These are phyloP conservation scores for Apiospora malaysiana DNA, from an alignment of 2,329 filamentous ascomycete genomes.

Conservation along the genomic window DNA sequence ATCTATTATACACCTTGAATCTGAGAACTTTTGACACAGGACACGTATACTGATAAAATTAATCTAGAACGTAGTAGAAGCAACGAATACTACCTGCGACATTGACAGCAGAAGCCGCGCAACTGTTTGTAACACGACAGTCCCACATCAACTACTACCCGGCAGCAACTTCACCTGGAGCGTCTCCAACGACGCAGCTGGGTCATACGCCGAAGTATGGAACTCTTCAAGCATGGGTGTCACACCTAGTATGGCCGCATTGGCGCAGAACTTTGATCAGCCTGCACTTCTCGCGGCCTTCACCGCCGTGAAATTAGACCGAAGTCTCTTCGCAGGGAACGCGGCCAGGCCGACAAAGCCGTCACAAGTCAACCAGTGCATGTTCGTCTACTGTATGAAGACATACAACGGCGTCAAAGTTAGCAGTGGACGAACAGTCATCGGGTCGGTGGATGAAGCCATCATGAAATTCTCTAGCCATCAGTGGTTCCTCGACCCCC, in stretches of 20 bases:
- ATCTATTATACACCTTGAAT: not conserved
- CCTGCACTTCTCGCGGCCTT: not conserved
- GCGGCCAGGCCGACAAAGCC: not conserved
- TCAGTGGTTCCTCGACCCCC: conserved; percentile 2
- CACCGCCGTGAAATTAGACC: not conserved
- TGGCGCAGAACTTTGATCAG: not conserved
- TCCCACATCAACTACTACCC: not conserved
- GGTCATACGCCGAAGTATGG: not conserved
- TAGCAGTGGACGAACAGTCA: conserved; percentile 14
- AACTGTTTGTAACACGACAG: not conserved
- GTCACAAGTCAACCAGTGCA: conserved; percentile 22
- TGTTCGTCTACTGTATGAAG: conserved; percentile 25
- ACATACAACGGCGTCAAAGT: conserved; percentile 23
- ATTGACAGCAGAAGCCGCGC: not conserved
- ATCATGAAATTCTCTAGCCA: conserved; percentile 20
- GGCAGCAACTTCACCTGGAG: not conserved
- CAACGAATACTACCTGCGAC: not conserved
- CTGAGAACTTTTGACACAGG: not conserved
- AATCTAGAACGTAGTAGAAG: not conserved
- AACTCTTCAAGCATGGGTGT: not conserved
- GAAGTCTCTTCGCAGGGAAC: not conserved
- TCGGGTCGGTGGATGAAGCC: conserved; percentile 1
- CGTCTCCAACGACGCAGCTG: not conserved
- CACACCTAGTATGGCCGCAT: not conserved
- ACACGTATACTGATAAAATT: not conserved